Evolutionary conservation across 2,329 filamentous ascomycete species (phyloP).

Genomic region (Colletotrichum zoysiae): DNA sequence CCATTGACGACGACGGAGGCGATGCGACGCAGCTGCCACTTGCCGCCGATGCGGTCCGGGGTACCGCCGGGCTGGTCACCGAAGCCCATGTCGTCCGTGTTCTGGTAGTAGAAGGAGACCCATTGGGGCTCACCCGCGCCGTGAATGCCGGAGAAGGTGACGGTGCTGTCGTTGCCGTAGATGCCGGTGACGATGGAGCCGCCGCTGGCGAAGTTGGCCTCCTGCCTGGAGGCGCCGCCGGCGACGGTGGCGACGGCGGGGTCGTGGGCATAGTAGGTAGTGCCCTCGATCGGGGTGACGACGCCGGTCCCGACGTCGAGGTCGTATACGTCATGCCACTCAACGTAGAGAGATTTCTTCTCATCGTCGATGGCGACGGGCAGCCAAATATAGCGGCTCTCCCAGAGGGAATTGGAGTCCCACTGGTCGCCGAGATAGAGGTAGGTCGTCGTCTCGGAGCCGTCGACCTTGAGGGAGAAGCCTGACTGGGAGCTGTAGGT

Average conservation of each 20-base stretch:
- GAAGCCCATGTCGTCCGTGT: constrained; percentile 72
- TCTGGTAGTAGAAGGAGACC: constrained; percentile 69
- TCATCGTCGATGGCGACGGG: constrained; percentile 65
- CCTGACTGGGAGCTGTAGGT: constrained; percentile 66
- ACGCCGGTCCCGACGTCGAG: constrained; percentile 64
- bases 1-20: constrained; percentile 71
- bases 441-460: constrained; percentile 62
- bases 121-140: constrained; percentile 63
- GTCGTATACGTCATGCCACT: constrained; percentile 68
- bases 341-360: constrained; percentile 59
- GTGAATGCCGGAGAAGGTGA: constrained; percentile 58
- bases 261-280: constrained; percentile 58
- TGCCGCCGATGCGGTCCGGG: constrained; percentile 70
- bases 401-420: constrained; percentile 66
- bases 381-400: constrained; percentile 68
- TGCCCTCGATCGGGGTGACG: constrained; percentile 60
- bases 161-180: constrained; percentile 64
- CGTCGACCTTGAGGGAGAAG: constrained; percentile 61
- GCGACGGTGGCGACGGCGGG: constrained; percentile 54
- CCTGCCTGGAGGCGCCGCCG: constrained; percentile 62
- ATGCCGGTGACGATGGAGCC: constrained; percentile 63
- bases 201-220: constrained; percentile 62
- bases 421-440: constrained; percentile 64
- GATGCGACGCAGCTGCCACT: constrained; percentile 71
- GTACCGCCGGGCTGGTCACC: constrained; percentile 66